Evolutionary conservation across 495 filamentous ascomycete species (phyloP), one percentile per base, ranked within the genome.

Genomic region (Cudoniella acicularis): DNA sequence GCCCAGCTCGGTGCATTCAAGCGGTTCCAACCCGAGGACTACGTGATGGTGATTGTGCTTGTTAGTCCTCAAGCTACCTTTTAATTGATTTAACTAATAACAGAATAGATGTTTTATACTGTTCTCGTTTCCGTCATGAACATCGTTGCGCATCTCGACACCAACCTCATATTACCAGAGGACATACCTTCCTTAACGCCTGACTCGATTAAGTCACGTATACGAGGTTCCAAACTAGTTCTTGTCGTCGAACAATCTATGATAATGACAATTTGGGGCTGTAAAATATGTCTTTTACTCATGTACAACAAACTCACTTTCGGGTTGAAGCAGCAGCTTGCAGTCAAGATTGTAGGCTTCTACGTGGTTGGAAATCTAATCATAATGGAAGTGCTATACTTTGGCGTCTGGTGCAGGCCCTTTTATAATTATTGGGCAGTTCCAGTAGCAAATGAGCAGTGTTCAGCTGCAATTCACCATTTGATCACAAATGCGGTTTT

Each of bases 401-500:
- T 87, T 59, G 81, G 68, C n/a, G 78, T 84, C 8, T 87, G 83
- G 75, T 87, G 85, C 60, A 70, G 76, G 27, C 84, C 85, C 1
- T 85, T 89, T 57, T 65, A 64, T 13, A 67, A 84, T 52, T 87
- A 87, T 62, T 87, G 81, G 81, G 77, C 79, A 2, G 80, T 80
- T 55, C 78, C 78, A 1, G 60, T 66, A 10, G 52, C 63, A 9
- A 73, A 70, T 49, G 67, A 45, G 51, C 65, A 72, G 65, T 69
- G 70, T 52, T 64, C 61, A 24, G 56, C 68, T 1, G 72, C 76
- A 20, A 74, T 70, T 49, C 64, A 81, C 61, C 84, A 87, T 65
- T 77, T 85, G 0, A 87, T 88, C 57, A 84, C 78, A 4, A 83
- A 85, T 57, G 81, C 84, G 18, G 83, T 84, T 16, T 82, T 87